Base-by-base conservation (phyloP, 768 basidiomycete genomes). In the Tubosaeta sp. region DNA sequence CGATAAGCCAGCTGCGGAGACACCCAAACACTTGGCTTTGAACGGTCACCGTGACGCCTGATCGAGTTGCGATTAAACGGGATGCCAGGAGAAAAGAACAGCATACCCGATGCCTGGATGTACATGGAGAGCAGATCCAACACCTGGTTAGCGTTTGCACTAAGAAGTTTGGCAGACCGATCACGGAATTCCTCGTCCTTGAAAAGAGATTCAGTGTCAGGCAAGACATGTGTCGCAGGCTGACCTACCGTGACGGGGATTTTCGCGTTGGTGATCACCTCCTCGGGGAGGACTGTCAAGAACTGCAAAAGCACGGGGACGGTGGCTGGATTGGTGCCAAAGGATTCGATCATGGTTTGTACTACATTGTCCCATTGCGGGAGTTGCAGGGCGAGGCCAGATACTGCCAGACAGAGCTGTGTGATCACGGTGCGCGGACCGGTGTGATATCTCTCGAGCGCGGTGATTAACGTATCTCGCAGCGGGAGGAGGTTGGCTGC, bases 351-450 rank as follows among this genome's bases (percentile, higher is more conserved):
- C 80, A 98, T 79, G 35, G 76, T 75, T 53, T 85, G 80, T 3
- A 96, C 84, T 1, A 87, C 82, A 65, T 90, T 82, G 39, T 77
- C 71, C 96, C 96, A 98, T 45, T 82, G 73, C 6, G 87, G 83
- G 61, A 94, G 78, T 71, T 98, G 96, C 29, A 97, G 72, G 2
- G 95, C 90, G 29, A 98, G 79, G 31, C 93, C 94, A 6, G 94
- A 84, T 48, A 98, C 70, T 3, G 96, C 90, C 25, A 98, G 75
- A 66, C 87, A 95, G 43, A 98, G 74, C 58, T 99, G 96, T 9
- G 90, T 82, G 59, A 93, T 81, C 58, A 98, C 84, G 35, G 83
- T 85, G 50, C 86, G 81, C 6, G 91, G 90, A 5, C 94, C 94
- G 39, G 75, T 65, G 47, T 85, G 79, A 68, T 90, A 87, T 49